phyloP scores from a whole-genome alignment of 73 alveolate genomes.

The Stentor coeruleus region DNA sequence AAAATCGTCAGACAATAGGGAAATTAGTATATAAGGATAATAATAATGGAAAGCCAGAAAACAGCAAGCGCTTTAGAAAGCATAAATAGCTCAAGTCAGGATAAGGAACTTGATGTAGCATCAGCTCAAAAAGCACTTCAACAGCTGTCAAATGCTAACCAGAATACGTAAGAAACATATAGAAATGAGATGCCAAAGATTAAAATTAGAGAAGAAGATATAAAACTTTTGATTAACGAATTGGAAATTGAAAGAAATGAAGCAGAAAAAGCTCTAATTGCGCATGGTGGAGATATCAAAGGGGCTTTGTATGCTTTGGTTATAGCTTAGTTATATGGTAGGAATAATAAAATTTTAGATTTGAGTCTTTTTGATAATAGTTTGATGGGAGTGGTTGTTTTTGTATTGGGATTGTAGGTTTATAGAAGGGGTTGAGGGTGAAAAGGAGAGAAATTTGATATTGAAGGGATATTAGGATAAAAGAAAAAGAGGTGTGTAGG shows the following conservation, averaged over 20 bases:
- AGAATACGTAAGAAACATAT: not conserved
- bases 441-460: too few species aligned
- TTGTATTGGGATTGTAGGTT: too few species aligned
- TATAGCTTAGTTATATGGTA: not conserved
- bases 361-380: too few species aligned
- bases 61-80: not conserved
- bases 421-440: too few species aligned
- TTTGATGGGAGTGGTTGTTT: too few species aligned
- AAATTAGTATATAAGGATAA: too few species aligned
- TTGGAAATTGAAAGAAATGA: not conserved
- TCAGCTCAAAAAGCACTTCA: not conserved
- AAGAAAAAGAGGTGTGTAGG: too few species aligned
- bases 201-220: not conserved
- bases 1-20: too few species aligned
- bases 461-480: too few species aligned
- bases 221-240: not conserved
- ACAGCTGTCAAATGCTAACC: not conserved
- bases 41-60: slow-evolving; percentile 7
- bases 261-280: not conserved
- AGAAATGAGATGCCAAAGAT: not conserved
- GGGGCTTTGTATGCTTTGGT: not conserved
- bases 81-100: not conserved
- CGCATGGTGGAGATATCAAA: not conserved
- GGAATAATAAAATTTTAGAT: too few species aligned
- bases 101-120: not conserved